phyloP scores from a whole-genome alignment of 140 eudicot species.

The Anethum foeniculum region DNA sequence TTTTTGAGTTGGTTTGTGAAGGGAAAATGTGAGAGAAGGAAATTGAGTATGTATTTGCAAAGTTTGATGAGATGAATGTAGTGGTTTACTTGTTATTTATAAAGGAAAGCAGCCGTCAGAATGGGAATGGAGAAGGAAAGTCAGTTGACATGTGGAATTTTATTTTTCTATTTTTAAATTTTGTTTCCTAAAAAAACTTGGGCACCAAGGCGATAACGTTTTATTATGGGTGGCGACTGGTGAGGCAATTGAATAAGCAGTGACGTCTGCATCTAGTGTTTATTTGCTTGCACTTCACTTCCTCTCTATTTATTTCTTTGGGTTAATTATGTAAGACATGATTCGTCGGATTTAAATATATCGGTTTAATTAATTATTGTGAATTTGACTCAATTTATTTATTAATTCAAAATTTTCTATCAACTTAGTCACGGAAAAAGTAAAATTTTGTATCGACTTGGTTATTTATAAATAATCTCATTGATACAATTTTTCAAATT shows the following conservation, averaged over 20 bases:
- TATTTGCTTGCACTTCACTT: background rate
- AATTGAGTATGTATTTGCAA: background rate
- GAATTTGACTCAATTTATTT: too few relatives aligned
- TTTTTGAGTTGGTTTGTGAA: background rate
- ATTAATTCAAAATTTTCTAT: too few relatives aligned
- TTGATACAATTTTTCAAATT: too few relatives aligned
- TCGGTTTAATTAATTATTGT: too few relatives aligned
- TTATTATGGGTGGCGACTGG: background rate
- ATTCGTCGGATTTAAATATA: too few relatives aligned
- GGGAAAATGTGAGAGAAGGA: background rate
- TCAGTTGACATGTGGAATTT: background rate
- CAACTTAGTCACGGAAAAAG: too few relatives aligned
- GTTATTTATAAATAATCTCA: too few relatives aligned
- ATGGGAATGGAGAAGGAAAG: background rate
- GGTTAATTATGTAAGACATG: too few relatives aligned
- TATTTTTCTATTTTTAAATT: background rate
- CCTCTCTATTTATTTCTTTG: background rate
- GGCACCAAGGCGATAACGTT: background rate
- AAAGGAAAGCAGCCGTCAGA: background rate
- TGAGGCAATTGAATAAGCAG: background rate
- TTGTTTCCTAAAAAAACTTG: background rate
- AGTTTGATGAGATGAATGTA: background rate
- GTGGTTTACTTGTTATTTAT: background rate
- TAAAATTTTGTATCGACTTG: too few relatives aligned
- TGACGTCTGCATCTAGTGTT: background rate